phyloP scores from a whole-genome alignment of 2,329 filamentous ascomycete species.

The Coniosporium tulheliwenetii region DNA sequence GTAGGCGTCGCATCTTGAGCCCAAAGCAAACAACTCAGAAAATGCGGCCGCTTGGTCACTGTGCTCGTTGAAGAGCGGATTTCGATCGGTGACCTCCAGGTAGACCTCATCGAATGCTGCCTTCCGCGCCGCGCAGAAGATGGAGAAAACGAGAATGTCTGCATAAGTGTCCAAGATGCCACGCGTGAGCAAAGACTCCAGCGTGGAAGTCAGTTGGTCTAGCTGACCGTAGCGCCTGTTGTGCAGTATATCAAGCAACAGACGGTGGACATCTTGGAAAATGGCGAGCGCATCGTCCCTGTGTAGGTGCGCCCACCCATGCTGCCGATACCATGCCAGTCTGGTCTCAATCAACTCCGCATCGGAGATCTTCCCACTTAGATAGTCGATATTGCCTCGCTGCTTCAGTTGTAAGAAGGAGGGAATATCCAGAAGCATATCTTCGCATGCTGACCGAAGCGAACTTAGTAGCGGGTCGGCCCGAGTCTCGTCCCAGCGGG shows the following conservation, averaged over 20 bases:
- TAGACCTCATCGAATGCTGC: conserved; percentile 47
- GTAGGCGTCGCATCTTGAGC: conserved; percentile 47
- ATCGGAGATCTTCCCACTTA: conserved; percentile 20
- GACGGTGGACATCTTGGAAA: conserved; percentile 18
- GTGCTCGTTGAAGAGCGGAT: conserved; percentile 44
- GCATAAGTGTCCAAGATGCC: conserved; percentile 12
- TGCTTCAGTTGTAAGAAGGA: conserved; percentile 23
- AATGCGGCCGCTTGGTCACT: conserved; percentile 49
- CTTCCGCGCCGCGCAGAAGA: conserved; percentile 42
- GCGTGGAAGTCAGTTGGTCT: conserved; percentile 2
- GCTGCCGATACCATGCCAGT: conserved; percentile 25
- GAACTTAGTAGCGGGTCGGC: no score
- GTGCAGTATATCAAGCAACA: conserved; percentile 6
- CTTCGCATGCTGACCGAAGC: conserved; percentile 17
- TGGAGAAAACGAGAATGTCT: conserved; percentile 40
- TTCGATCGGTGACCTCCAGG: conserved; percentile 45
- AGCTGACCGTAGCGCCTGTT: conserved; percentile 3
- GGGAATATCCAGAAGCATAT: conserved; percentile 21
- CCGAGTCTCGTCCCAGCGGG: neutral
- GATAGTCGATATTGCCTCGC: conserved; percentile 22
- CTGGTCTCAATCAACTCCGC: conserved; percentile 22
- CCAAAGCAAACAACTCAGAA: conserved; percentile 46
- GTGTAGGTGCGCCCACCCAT: conserved; percentile 21
- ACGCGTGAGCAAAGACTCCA: conserved; percentile 4
- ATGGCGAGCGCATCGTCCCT: conserved; percentile 16